phyloP scores from a whole-genome alignment of 1,139 yeast genomes.

The Nakaseomyces nivariensis region DNA sequence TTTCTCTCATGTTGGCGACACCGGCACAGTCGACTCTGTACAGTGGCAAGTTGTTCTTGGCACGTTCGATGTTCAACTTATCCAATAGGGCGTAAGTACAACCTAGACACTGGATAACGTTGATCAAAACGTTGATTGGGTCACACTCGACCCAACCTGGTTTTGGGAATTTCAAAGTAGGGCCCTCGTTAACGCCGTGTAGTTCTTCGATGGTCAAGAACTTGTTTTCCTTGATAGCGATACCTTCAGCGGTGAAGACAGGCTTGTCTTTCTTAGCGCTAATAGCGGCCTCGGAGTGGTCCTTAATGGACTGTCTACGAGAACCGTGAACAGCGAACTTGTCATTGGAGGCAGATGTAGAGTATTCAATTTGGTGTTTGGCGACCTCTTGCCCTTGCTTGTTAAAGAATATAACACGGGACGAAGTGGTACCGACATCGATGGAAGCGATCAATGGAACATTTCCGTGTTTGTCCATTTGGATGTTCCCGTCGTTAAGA shows the following conservation, averaged over 20 bases:
- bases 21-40: conserved; percentile 61
- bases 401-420: conserved; percentile 79
- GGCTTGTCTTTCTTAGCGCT: conserved; percentile 31
- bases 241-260: conserved; percentile 66
- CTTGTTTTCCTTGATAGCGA: conserved; percentile 49
- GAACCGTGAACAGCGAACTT: conserved; percentile 29
- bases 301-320: conserved; percentile 23
- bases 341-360: conserved; percentile 51
- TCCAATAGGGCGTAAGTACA: conserved; percentile 53
- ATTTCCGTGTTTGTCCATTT: conserved; percentile 5
- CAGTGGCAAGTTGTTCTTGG: conserved; percentile 39
- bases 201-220: conserved; percentile 53
- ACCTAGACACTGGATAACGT: conserved; percentile 69
- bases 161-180: conserved; percentile 62
- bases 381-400: conserved; percentile 69
- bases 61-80: conserved; percentile 41
- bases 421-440: conserved; percentile 90
- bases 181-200: conserved; percentile 42
- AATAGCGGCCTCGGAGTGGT: background rate
- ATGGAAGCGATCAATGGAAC: conserved; percentile 58
- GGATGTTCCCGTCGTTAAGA: conserved; percentile 2
- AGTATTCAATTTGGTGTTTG: conserved; percentile 80
- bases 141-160: conserved; percentile 95
- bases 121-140: conserved; percentile 74
- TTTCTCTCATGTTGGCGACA: conserved; percentile 92